Evolutionary conservation across 2,329 filamentous ascomycete species (phyloP).

Genomic region (Fusarium domesticum): DNA sequence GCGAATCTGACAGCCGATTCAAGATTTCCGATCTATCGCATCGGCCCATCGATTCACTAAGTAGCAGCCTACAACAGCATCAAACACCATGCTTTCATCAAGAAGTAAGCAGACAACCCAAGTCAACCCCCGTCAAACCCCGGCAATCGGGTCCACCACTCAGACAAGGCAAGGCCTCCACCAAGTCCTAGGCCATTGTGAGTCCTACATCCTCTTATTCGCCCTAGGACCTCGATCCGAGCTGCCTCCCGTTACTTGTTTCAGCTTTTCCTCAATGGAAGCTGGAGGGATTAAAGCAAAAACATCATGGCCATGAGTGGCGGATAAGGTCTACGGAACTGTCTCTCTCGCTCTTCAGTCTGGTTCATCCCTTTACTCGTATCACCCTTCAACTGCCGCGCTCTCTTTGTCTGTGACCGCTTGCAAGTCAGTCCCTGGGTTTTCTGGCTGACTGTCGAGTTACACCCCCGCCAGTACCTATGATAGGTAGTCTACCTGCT

Average conservation of each 20-base stretch:
- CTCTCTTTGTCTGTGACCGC: not conserved
- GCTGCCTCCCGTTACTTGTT: conserved; percentile 27
- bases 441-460: not conserved
- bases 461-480: not conserved
- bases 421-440: not conserved
- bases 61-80: no score
- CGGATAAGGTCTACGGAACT: conserved; percentile 16
- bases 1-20: no score
- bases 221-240: conserved; percentile 26
- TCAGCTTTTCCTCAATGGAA: conserved; percentile 5
- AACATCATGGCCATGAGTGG: conserved; percentile 26
- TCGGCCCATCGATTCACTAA: no score
- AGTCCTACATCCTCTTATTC: conserved; percentile 34
- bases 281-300: conserved; percentile 23
- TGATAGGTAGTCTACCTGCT: not conserved
- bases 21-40: no score
- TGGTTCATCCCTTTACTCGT: conserved; percentile 5
- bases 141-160: conserved; percentile 5
- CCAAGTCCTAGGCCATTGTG: conserved; percentile 29
- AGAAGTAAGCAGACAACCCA: not conserved
- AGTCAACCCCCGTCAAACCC: no score
- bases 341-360: conserved; percentile 11
- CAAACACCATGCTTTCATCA: no score
- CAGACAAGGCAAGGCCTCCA: conserved; percentile 7
- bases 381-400: not conserved